Percentiles rank a stretch among this genome's conserved stretches.
phyloP scores from a whole-genome alignment of 2,329 filamentous ascomycete genomes.

The Conoideocrella luteorostrata region DNA sequence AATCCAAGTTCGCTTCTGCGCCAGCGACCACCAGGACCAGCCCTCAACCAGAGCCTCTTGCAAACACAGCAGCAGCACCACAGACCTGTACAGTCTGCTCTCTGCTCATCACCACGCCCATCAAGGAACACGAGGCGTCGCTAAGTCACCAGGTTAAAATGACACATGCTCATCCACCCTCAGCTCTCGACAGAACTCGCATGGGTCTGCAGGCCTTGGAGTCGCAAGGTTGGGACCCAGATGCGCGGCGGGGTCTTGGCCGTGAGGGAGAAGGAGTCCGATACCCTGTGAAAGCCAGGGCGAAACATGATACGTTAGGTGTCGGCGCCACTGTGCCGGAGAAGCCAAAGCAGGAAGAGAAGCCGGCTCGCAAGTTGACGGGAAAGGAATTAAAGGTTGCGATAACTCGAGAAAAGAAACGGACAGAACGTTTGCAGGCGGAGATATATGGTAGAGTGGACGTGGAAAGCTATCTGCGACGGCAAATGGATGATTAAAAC shows the following conservation, averaged over 20 bases:
- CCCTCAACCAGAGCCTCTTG: constrained; percentile 2
- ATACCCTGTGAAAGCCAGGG: constrained; percentile 64
- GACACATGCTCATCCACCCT: constrained; percentile 64
- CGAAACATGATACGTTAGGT: constrained; percentile 70
- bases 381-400: constrained; percentile 44
- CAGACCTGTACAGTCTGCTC: constrained; percentile 30
- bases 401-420: constrained; percentile 45
- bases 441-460: constrained; percentile 73
- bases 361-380: constrained; percentile 52
- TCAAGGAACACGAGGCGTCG: constrained; percentile 48
- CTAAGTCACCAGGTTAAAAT: constrained; percentile 67
- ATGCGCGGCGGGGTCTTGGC: constrained; percentile 66
- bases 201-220: constrained; percentile 64
- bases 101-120: constrained; percentile 24
- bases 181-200: constrained; percentile 60
- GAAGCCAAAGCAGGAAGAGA: constrained; percentile 30
- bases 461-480: constrained; percentile 65
- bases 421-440: constrained; percentile 56
- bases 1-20: constrained; percentile 9
- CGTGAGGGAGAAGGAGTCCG: constrained; percentile 63
- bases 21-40: constrained; percentile 13
- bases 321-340: constrained; percentile 48
- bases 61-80: constrained; percentile 3
- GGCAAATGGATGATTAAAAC: constrained; percentile 18
- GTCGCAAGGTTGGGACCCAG: constrained; percentile 68